Evolutionary conservation across 139 green algal species (phyloP), one percentile per base, ranked within the genome.

Genomic region (Haematococcus lacustris): DNA sequence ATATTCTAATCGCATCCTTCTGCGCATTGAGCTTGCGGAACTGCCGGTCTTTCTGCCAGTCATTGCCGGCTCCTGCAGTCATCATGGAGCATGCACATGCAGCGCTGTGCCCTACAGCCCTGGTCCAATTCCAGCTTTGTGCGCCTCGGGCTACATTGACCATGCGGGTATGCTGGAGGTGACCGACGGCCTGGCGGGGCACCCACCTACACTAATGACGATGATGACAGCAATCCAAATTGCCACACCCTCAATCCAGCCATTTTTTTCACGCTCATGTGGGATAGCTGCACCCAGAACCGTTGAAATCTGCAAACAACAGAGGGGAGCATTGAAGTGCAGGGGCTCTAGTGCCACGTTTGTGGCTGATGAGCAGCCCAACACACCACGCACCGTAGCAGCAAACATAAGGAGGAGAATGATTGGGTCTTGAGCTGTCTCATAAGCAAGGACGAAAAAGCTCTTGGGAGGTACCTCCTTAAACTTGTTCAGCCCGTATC

Each of bases 11-110:
- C 21, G 84, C 67, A 50, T 97, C 90, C 66, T 95, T 96, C 75
- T 94, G 79, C 0, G 77, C 81, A 71, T 98, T 97, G 1, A 98
- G 84, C 68, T 95, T 96, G 1, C 89, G 79, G 77, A 98, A 98
- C 80, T 98, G 93, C 47, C 83, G 69, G 70, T 98, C 93, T 76
- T 99, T 97, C 69, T 96, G 85, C 73, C 95, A 99, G 79, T 99
- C 93, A 66, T 98, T 98, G 3, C 85, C 80, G 23, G 94, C 90
- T 25, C 86, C 89, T 93, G 86, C 41, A 37, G 21, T 7, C 32
- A 69, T 28, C n/a, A n/a, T n/a, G n/a, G n/a, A n/a, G n/a, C n/a
- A n/a, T n/a, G n/a, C n/a, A n/a, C n/a, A n/a, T n/a, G n/a, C n/a
- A n/a, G n/a, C n/a, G n/a, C n/a, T n/a, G n/a, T n/a, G n/a, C n/a